These are phyloP conservation scores for Yarrowia sp. DNA, from an alignment of 805 yeast genomes.

Conservation along the genomic window DNA sequence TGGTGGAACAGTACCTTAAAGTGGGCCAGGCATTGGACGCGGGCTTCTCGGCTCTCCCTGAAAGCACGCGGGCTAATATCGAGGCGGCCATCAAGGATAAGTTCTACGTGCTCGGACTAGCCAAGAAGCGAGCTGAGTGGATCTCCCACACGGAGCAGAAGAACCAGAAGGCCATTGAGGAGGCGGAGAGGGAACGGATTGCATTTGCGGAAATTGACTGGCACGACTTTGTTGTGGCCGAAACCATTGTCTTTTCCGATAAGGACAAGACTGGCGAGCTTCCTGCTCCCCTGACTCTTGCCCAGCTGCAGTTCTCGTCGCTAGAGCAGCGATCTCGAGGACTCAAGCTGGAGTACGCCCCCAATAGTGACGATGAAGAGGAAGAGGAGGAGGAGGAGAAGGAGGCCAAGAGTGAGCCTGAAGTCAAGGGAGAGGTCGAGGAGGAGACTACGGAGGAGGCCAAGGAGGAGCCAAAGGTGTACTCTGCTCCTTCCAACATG, in stretches of 20 bases:
- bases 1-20: constrained; percentile 55
- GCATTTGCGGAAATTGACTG: constrained; percentile 80
- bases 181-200: constrained; percentile 45
- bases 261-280: constrained; percentile 49
- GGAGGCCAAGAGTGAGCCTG: constrained; percentile 28
- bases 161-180: constrained; percentile 40
- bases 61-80: constrained; percentile 31
- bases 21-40: constrained; percentile 37
- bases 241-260: constrained; percentile 62
- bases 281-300: constrained; percentile 50
- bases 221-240: constrained; percentile 76
- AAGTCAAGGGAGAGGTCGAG: constrained; percentile 29
- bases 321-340: constrained; percentile 50
- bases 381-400: constrained; percentile 30
- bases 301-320: constrained; percentile 61
- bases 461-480: constrained; percentile 25
- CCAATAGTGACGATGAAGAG: constrained; percentile 1
- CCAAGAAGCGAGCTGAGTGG: constrained; percentile 59
- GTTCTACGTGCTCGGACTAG: constrained; percentile 45
- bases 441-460: background rate
- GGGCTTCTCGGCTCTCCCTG: constrained; percentile 26
- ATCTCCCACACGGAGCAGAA: constrained; percentile 42
- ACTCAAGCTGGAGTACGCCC: constrained; percentile 33
- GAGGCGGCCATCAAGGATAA: constrained; percentile 38
- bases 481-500: constrained; percentile 39